phyloP scores from a whole-genome alignment of 2,329 filamentous ascomycete genomes.

The Phialophora macrospora region DNA sequence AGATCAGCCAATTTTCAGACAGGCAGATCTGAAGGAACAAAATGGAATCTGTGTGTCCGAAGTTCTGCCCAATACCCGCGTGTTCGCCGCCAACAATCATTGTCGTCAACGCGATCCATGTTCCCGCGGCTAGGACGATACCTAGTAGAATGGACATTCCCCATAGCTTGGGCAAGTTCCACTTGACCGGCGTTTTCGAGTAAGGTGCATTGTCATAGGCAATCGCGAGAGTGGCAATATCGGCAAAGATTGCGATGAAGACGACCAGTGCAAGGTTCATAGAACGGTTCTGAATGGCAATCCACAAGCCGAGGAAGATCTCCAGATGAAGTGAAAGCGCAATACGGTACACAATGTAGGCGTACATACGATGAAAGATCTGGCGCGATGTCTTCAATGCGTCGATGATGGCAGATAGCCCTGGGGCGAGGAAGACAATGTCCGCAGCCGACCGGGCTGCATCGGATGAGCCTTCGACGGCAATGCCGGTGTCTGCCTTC shows the following conservation, averaged over 20 bases:
- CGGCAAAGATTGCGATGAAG: conserved; percentile 93
- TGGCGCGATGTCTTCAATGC: conserved; percentile 90
- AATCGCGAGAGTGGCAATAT: conserved; percentile 89
- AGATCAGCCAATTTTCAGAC: conserved; percentile 95
- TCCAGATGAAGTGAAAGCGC: conserved; percentile 88
- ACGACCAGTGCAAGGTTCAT: conserved; percentile 87
- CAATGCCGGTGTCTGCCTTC: conserved; percentile 96
- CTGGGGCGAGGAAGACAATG: conserved; percentile 90
- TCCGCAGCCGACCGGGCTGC: conserved; percentile 89
- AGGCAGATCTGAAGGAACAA: conserved; percentile 89
- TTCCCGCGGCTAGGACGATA: conserved; percentile 77
- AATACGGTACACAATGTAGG: conserved; percentile 94
- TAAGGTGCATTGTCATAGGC: conserved; percentile 92
- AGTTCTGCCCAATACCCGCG: conserved; percentile 88
- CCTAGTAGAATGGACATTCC: conserved; percentile 87
- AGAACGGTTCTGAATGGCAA: conserved; percentile 81
- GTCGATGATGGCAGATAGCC: conserved; percentile 90
- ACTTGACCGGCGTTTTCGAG: conserved; percentile 86
- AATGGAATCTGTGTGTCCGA: conserved; percentile 78
- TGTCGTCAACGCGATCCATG: conserved; percentile 87
- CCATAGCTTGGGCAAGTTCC: conserved; percentile 94
- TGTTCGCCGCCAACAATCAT: conserved; percentile 71
- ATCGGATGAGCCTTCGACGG: conserved; percentile 88
- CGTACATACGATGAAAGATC: conserved; percentile 97
- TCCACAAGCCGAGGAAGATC: conserved; percentile 90